Evolutionary conservation across 2,329 filamentous ascomycete species (phyloP).

Genomic region (Achaetomium macrosporum): DNA sequence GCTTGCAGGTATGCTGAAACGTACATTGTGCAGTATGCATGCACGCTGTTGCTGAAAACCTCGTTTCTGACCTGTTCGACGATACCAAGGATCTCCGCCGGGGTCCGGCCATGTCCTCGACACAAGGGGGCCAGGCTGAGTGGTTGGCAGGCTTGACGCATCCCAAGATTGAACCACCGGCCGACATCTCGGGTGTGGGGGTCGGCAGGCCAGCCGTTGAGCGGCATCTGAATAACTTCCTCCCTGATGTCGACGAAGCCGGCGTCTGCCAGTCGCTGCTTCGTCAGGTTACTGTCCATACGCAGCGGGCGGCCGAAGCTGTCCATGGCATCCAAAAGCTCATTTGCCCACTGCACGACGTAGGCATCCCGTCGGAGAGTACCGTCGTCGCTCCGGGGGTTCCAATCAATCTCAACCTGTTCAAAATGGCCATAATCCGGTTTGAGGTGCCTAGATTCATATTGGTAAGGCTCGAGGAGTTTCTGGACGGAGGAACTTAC

Average conservation of each 20-base stretch:
- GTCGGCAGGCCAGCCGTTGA: constrained; percentile 67
- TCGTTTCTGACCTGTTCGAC: constrained; percentile 59
- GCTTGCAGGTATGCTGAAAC: constrained; percentile 31
- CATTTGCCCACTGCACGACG: constrained; percentile 63
- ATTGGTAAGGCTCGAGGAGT: neutral
- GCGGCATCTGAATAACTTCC: constrained; percentile 60
- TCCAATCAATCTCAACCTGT: constrained; percentile 83
- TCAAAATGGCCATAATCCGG: constrained; percentile 73
- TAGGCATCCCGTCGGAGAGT: constrained; percentile 52
- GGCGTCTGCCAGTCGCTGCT: constrained; percentile 55
- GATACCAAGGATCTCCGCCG: constrained; percentile 58
- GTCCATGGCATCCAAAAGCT: constrained; percentile 62
- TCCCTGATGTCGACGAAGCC: constrained; percentile 80
- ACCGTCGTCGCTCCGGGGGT: constrained; percentile 64
- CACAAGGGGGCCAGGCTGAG: constrained; percentile 69
- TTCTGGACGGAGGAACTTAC: constrained; percentile 37
- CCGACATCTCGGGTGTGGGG: constrained; percentile 62
- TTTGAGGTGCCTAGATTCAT: constrained; percentile 58
- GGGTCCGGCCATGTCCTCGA: constrained; percentile 54
- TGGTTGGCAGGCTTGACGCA: constrained; percentile 67
- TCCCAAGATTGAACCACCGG: constrained; percentile 75
- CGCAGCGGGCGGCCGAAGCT: constrained; percentile 60
- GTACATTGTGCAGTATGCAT: constrained; percentile 73
- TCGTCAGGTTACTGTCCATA: constrained; percentile 46
- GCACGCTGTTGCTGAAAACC: constrained; percentile 61